Conservation (phyloP, 2,329 filamentous ascomycete species). For the Phyllosticta paracitricarpa region DNA sequence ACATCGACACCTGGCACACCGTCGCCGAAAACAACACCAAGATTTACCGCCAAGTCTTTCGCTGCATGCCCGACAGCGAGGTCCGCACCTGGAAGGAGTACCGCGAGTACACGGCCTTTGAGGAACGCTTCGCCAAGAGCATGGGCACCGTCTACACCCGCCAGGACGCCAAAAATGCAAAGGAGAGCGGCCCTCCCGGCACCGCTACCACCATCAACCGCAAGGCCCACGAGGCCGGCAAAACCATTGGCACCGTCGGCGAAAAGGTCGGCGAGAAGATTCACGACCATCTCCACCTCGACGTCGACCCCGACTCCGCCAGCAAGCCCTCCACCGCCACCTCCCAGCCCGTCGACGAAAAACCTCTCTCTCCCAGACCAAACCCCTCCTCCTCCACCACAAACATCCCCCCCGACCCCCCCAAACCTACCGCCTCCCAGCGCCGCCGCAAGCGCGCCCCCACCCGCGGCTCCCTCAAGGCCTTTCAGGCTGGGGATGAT, state of each 20-base stretch:
- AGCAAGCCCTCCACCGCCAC: constrained; percentile 7
- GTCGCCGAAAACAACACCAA: constrained; percentile 93
- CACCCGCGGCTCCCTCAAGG: constrained; percentile 58
- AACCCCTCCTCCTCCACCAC: constrained; percentile 3
- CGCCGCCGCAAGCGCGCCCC: constrained; percentile 57
- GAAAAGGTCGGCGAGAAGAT: constrained; percentile 16
- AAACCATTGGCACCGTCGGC: constrained; percentile 12
- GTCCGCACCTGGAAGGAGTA: constrained; percentile 92
- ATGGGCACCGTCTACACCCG: constrained; percentile 42
- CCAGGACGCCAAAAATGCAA: constrained; percentile 35
- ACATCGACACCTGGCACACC: constrained; percentile 77
- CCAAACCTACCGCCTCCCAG: constrained; percentile 34
- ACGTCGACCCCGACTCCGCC: constrained; percentile 25
- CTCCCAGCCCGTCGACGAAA: constrained; percentile 21
- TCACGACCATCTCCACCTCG: constrained; percentile 1
- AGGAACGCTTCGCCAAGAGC: constrained; percentile 61
- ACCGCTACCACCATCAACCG: constrained; percentile 7
- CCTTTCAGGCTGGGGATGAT: constrained; percentile 59
- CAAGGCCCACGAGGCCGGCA: constrained; percentile 16
- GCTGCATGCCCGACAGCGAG: constrained; percentile 93
- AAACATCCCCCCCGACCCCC: neutral
- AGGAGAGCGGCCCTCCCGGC: constrained; percentile 34
- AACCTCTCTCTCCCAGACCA: constrained; percentile 19
- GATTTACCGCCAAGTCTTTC: constrained; percentile 85
- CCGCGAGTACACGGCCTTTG: constrained; percentile 70